phyloP scores from a whole-genome alignment of 2,329 filamentous ascomycete species.

The Talaromyces pinophilus region DNA sequence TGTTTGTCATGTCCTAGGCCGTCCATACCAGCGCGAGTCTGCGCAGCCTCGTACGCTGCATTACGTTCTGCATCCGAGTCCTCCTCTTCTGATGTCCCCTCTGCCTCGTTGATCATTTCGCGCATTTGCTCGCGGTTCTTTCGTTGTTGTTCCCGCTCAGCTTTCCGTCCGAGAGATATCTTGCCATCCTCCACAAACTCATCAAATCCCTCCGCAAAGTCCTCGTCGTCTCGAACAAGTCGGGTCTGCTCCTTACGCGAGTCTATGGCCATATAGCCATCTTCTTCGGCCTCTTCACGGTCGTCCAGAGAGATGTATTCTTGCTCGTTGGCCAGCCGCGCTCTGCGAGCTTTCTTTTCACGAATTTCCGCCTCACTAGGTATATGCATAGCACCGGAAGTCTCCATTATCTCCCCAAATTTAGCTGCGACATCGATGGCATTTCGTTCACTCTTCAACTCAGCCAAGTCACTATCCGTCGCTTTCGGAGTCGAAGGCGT shows the following conservation, averaged over 20 bases:
- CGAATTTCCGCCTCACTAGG: slow-evolving; percentile 81
- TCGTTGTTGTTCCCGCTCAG: slow-evolving; percentile 68
- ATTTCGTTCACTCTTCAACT: slow-evolving; percentile 52
- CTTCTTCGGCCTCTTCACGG: slow-evolving; percentile 29
- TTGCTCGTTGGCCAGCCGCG: slow-evolving; percentile 73
- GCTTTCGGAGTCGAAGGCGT: slow-evolving; percentile 80
- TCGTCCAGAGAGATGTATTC: slow-evolving; percentile 49
- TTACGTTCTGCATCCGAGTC: slow-evolving; percentile 66
- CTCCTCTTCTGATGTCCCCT: slow-evolving; percentile 63
- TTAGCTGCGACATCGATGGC: slow-evolving; percentile 54
- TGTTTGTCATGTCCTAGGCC: slow-evolving; percentile 57
- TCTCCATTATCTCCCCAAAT: slow-evolving; percentile 47
- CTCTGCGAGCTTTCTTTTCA: slow-evolving; percentile 86
- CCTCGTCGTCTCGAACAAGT: slow-evolving; percentile 82
- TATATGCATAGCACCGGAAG: slow-evolving; percentile 53
- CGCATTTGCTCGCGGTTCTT: slow-evolving; percentile 76
- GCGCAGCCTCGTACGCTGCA: slow-evolving; percentile 82
- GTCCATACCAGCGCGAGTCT: slow-evolving; percentile 81
- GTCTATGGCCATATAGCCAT: slow-evolving; percentile 51
- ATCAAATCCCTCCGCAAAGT: slow-evolving; percentile 90
- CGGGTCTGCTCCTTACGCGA: slow-evolving; percentile 66
- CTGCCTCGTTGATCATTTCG: slow-evolving; percentile 77
- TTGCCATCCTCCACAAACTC: slow-evolving; percentile 84
- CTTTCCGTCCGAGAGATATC: slow-evolving; percentile 74
- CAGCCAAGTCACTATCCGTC: slow-evolving; percentile 26